Evolutionary conservation across 164 flowering plant genomes (phyloP).

Genomic region (Berberis vulgaris): DNA sequence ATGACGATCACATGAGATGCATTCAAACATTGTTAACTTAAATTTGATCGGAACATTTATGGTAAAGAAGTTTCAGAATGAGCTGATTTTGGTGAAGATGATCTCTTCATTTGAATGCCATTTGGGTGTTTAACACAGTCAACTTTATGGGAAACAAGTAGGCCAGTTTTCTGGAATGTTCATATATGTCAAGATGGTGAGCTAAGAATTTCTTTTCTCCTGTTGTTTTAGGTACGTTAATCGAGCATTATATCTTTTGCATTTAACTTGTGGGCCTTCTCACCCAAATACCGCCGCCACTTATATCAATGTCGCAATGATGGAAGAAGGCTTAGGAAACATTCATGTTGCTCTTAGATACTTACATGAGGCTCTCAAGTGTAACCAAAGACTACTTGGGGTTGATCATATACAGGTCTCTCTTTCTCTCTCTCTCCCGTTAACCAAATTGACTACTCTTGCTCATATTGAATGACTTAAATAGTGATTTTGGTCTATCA

Average conservation of each 20-base stretch:
- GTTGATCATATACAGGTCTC: conserved; percentile 90
- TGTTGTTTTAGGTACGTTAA: conserved; percentile 67
- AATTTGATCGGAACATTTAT: too few relatives aligned
- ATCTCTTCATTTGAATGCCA: too few relatives aligned
- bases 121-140: too few relatives aligned
- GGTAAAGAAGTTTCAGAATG: too few relatives aligned
- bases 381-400: conserved; percentile 90
- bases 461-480: too few relatives aligned
- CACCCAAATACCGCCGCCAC: conserved; percentile 99
- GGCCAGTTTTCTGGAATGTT: background rate
- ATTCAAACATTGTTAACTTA: too few relatives aligned
- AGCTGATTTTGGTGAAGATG: too few relatives aligned
- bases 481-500: too few relatives aligned
- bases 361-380: conserved; percentile 90
- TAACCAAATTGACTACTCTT: too few relatives aligned
- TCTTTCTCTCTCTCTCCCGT: conserved; percentile 7
- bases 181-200: background rate
- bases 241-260: conserved; percentile 88
- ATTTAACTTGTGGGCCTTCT: conserved; percentile 87
- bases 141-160: too few relatives aligned
- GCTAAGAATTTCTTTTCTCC: conserved; percentile 1
- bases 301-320: conserved; percentile 95
- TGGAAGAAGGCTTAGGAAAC: conserved; percentile 97
- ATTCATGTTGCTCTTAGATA: conserved; percentile 89
- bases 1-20: too few relatives aligned